phyloP scores from a whole-genome alignment of 2,329 filamentous ascomycete genomes.

The Fusarium ambrosium region DNA sequence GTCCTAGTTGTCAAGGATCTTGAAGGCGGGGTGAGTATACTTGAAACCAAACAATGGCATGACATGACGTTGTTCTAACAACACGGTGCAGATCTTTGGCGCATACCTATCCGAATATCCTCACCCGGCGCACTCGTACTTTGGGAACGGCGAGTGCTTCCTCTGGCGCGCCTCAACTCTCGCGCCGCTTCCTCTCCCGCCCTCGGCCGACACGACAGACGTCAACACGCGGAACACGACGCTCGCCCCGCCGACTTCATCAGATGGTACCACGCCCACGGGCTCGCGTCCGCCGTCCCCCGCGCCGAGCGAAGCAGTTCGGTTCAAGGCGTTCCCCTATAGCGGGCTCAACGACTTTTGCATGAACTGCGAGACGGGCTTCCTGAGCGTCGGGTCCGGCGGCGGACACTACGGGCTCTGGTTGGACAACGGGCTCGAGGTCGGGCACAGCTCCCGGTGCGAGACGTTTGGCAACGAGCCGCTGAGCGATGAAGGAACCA shows the following conservation, averaged over 20 bases:
- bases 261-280: constrained; percentile 42
- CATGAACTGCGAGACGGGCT: constrained; percentile 90
- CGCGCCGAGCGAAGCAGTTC: constrained; percentile 78
- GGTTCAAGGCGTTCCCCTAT: constrained; percentile 98
- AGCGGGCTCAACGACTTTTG: constrained; percentile 97
- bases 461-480: constrained; percentile 96
- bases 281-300: constrained; percentile 48
- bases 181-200: constrained; percentile 65
- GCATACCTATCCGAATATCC: constrained; percentile 94
- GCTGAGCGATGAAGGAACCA: constrained; percentile 90
- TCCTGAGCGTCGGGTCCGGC: constrained; percentile 86
- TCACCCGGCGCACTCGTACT: constrained; percentile 86
- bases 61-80: constrained; percentile 21
- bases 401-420: constrained; percentile 94
- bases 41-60: constrained; percentile 12
- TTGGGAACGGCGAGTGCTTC: constrained; percentile 95
- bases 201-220: constrained; percentile 65
- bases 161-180: constrained; percentile 73
- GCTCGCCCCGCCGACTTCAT: constrained; percentile 49
- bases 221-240: constrained; percentile 57
- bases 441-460: constrained; percentile 85
- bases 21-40: constrained; percentile 74
- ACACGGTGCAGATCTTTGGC: constrained; percentile 77
- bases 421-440: constrained; percentile 88
- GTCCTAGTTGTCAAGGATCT: constrained; percentile 89